These are phyloP conservation scores for Cryptococcus sp. DNA, from an alignment of 1,284 basidiomycete genomes.

Conservation along the genomic window DNA sequence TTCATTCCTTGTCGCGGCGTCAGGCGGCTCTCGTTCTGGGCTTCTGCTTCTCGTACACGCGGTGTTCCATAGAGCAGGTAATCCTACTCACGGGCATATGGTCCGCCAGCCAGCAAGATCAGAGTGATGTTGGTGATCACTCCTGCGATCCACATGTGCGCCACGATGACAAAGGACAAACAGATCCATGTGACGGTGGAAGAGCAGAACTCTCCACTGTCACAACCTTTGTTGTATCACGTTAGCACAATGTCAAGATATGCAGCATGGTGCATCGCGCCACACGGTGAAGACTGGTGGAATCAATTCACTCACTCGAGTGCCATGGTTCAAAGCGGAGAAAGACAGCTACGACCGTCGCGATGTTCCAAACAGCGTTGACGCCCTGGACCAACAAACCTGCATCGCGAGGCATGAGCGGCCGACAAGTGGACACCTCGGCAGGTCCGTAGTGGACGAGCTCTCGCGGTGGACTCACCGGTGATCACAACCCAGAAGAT, in stretches of 20 bases:
- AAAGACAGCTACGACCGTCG: conserved; percentile 15
- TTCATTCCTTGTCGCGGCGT: neutral
- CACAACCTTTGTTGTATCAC: neutral
- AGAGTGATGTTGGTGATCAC: conserved; percentile 14
- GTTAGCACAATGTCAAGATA: no score
- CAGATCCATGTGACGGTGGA: conserved; percentile 3
- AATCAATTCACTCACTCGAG: conserved; percentile 8
- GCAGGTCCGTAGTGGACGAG: neutral
- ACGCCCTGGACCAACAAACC: conserved; percentile 9
- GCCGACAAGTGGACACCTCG: no score
- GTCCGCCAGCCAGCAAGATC: conserved; percentile 14
- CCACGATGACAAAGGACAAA: conserved; percentile 4
- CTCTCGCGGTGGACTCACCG: conserved; percentile 1
- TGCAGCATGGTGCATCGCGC: neutral
- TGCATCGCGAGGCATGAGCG: neutral
- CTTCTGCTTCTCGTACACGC: neutral
- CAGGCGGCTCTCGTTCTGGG: neutral
- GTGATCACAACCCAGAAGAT: conserved; percentile 17
- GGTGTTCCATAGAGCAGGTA: neutral
- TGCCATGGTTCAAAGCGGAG: conserved; percentile 13
- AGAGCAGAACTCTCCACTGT: conserved; percentile 6
- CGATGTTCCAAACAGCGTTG: conserved; percentile 13
- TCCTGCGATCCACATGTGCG: conserved; percentile 14
- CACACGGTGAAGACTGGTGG: no score
- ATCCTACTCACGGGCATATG: conserved; percentile 9